Conservation (phyloP, 169 alveolate species). For the Cryptosporidium felis region DNA sequence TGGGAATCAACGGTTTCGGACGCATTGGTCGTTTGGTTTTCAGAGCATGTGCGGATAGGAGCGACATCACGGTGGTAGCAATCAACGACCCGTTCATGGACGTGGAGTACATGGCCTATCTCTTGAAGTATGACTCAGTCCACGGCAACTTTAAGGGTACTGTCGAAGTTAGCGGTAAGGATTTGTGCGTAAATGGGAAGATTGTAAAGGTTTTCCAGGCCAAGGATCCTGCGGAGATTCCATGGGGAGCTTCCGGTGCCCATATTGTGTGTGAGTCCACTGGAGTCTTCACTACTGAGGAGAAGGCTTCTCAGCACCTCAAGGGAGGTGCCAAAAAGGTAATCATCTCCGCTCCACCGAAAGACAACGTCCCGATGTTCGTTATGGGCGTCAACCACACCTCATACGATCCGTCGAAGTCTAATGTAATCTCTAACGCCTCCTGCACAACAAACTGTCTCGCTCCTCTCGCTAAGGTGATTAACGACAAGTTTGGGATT, state of each 20-base stretch:
- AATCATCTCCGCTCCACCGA: slow-evolving; percentile 98
- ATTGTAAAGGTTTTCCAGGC: slow-evolving; percentile 85
- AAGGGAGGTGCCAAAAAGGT: slow-evolving; percentile 98
- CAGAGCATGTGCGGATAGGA: slow-evolving; percentile 91
- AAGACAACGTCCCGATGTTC: slow-evolving; percentile 96
- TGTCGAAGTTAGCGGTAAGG: slow-evolving; percentile 82
- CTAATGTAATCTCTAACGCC: slow-evolving; percentile 96
- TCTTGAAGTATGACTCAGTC: slow-evolving; percentile 95
- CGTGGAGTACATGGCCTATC: slow-evolving; percentile 92
- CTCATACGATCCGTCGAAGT: slow-evolving; percentile 85
- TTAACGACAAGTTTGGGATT: slow-evolving; percentile 97
- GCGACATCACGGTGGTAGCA: slow-evolving; percentile 90
- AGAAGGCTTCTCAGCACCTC: slow-evolving; percentile 92
- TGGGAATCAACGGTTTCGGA: slow-evolving; percentile 99
- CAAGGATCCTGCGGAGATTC: slow-evolving; percentile 94
- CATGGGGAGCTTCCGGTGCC: slow-evolving; percentile 96
- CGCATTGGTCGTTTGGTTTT: slow-evolving; percentile 98
- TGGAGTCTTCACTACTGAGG: slow-evolving; percentile 96
- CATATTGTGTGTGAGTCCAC: slow-evolving; percentile 98
- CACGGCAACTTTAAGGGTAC: slow-evolving; percentile 91
- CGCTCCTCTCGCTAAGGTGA: slow-evolving; percentile 98
- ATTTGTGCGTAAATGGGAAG: slow-evolving; percentile 85
- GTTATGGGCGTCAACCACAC: slow-evolving; percentile 98
- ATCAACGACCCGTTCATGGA: slow-evolving; percentile 98
- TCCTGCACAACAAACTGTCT: slow-evolving; percentile 99